Base-by-base conservation (phyloP, 768 basidiomycete genomes). In the Tylopilus subfusipes region DNA sequence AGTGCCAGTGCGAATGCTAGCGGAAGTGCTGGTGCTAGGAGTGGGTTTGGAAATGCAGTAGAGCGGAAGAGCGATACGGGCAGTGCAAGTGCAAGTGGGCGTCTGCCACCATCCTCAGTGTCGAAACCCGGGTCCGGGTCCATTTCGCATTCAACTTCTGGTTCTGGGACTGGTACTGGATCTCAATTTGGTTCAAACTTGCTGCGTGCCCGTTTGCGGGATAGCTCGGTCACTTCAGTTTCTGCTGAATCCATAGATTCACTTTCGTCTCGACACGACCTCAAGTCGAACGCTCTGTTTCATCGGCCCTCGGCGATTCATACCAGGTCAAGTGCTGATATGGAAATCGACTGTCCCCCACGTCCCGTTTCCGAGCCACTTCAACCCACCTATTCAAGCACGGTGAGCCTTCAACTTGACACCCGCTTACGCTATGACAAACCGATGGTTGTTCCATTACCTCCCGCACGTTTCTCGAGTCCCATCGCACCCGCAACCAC, bases 141-240 rank as follows among this genome's bases (percentile, higher is more conserved):
- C 22, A 53, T 57, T 31, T 67, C 73, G 11, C 50, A 53, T 29
- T 67, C 68, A 27, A 59, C 44, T 31, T 69, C 66, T 12, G 58
- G 55, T 33, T 61, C 64, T 13, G 63, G 62, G 13, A 63, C 67
- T 29, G 59, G 60, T 9, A 58, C 58, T 7, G 54, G 63, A 14
- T 70, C 70, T 42, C 57, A 48, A 14, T 58, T 70, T 42, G 57
- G 65, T 48, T 60, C 62, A 48, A 59, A 63, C 43, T 51, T 63
- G 42, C 45, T 70, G 50, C 62, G 43, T 22, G 34, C 50, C 51
- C 60, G 61, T 55, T 43, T 70, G 43, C 54, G 50, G 46, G 69
- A 67, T 18, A 66, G 68, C 21, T 70, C 70, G 7, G 68, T 51
- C n/a, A 70, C 69, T 18, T 70, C 69, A 39, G 34, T 68, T 42